phyloP scores from a whole-genome alignment of 768 basidiomycete species.

The Kwoniella europaea region DNA sequence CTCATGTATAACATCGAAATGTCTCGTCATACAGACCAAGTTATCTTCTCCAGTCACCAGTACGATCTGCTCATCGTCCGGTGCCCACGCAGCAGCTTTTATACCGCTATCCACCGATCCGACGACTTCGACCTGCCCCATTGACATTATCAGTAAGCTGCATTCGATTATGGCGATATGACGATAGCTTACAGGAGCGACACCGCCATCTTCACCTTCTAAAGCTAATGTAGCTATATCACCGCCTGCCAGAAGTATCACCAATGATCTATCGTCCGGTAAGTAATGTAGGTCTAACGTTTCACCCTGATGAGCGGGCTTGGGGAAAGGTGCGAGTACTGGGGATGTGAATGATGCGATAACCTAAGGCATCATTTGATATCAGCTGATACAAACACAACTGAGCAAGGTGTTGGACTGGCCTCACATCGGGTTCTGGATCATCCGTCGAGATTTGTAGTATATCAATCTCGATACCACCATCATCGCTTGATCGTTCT shows the following conservation, averaged over 20 bases:
- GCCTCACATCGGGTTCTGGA: conserved; percentile 26
- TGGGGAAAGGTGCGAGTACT: conserved; percentile 38
- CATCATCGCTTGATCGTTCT: conserved; percentile 61
- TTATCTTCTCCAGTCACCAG: conserved; percentile 84
- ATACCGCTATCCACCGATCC: conserved; percentile 87
- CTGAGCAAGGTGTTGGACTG: conserved; percentile 1
- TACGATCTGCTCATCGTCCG: conserved; percentile 85
- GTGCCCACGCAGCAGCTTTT: conserved; percentile 81
- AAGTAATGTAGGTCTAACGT: conserved; percentile 72
- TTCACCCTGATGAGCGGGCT: conserved; percentile 53
- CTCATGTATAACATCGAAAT: conserved; percentile 87
- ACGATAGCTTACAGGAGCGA: conserved; percentile 60
- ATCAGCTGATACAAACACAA: conserved; percentile 3
- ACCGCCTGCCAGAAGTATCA: conserved; percentile 73
- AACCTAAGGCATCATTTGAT: conserved; percentile 10
- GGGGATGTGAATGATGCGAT: conserved; percentile 49
- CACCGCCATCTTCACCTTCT: conserved; percentile 45
- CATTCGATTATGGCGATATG: background rate
- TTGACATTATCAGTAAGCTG: background rate
- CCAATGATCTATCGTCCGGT: conserved; percentile 72
- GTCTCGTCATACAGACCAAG: conserved; percentile 83
- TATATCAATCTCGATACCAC: conserved; percentile 67
- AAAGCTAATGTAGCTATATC: conserved; percentile 76
- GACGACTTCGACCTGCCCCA: conserved; percentile 71
- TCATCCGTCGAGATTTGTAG: conserved; percentile 15